A percentile compares a stretch with the other conserved stretches of the same genome.
These are phyloP conservation scores for Lepidopterella palustris DNA, from an alignment of 495 filamentous ascomycete species.

Conservation along the genomic window DNA sequence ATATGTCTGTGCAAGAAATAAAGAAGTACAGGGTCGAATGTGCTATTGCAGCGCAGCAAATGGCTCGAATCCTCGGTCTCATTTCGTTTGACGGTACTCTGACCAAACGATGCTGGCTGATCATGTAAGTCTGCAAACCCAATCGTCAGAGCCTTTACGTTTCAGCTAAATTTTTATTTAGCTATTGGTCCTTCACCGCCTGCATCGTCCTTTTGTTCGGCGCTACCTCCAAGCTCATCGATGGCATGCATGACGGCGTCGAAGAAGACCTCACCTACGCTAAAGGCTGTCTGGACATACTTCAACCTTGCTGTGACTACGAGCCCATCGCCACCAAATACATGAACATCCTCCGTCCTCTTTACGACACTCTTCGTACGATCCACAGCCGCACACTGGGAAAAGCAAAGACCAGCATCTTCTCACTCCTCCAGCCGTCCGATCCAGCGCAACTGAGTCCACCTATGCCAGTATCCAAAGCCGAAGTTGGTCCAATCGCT, in stretches of 20 bases:
- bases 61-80: conserved; percentile 18
- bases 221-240: conserved; percentile 17
- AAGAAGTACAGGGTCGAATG: conserved; percentile 16
- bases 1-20: conserved; percentile 11
- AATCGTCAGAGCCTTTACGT: background rate
- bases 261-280: conserved; percentile 20
- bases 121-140: conserved; percentile 17
- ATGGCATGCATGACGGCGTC: conserved; percentile 3
- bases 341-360: conserved; percentile 15
- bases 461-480: conserved; percentile 16
- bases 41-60: conserved; percentile 17
- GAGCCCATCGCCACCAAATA: conserved; percentile 21
- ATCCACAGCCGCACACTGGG: conserved; percentile 18
- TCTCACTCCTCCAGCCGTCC: conserved; percentile 13
- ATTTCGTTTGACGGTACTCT: conserved; percentile 22
- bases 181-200: conserved; percentile 24
- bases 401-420: conserved; percentile 21
- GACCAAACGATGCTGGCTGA: conserved; percentile 27
- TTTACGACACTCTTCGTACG: conserved; percentile 19
- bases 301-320: conserved; percentile 14
- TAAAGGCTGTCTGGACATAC: conserved; percentile 22
- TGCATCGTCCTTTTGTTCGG: conserved; percentile 22
- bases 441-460: conserved; percentile 14
- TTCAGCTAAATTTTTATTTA: conserved; percentile 1
- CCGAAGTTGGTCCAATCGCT: conserved; percentile 18